Conservation (phyloP, 345 rosid species). For the Stellera chamaejasme region DNA sequence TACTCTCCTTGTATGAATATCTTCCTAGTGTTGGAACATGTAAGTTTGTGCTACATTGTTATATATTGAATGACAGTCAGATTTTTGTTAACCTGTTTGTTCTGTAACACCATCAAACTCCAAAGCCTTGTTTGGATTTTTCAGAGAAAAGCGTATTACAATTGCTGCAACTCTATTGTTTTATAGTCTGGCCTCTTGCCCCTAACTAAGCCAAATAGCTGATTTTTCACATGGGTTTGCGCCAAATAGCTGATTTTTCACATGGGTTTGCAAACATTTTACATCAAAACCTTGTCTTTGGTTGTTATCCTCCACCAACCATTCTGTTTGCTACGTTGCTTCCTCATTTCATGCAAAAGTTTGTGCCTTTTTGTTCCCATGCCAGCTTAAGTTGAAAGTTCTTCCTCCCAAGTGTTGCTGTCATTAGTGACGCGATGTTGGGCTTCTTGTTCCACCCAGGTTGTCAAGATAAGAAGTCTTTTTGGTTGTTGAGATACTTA, state of each 20-base stretch:
- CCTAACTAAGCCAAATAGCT: conserved; percentile 19
- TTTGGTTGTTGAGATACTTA: conserved; percentile 19
- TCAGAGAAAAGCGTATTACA: conserved; percentile 6
- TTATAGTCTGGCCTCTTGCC: conserved; percentile 6
- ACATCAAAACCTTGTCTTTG: background rate
- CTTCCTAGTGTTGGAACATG: conserved; percentile 11
- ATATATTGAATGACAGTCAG: conserved; percentile 9
- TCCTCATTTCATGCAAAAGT: background rate
- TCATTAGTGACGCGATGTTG: conserved; percentile 43
- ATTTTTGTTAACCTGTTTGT: conserved; percentile 5
- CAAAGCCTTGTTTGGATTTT: conserved; percentile 11
- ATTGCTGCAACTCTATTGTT: conserved; percentile 11
- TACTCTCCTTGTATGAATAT: conserved; percentile 20
- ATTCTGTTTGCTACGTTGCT: conserved; percentile 1
- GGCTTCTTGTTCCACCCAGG: conserved; percentile 49
- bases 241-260: conserved; percentile 2
- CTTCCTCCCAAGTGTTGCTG: background rate
- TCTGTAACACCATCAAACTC: conserved; percentile 14
- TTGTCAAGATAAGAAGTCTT: conserved; percentile 45
- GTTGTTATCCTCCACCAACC: no score
- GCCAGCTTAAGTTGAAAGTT: conserved; percentile 1
- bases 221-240: background rate
- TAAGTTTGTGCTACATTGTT: conserved; percentile 13
- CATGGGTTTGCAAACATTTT: conserved; percentile 3
- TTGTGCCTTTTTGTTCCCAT: background rate